Evolutionary conservation across 2,329 filamentous ascomycete species (phyloP).

Genomic region (Colletotrichum somersetense): DNA sequence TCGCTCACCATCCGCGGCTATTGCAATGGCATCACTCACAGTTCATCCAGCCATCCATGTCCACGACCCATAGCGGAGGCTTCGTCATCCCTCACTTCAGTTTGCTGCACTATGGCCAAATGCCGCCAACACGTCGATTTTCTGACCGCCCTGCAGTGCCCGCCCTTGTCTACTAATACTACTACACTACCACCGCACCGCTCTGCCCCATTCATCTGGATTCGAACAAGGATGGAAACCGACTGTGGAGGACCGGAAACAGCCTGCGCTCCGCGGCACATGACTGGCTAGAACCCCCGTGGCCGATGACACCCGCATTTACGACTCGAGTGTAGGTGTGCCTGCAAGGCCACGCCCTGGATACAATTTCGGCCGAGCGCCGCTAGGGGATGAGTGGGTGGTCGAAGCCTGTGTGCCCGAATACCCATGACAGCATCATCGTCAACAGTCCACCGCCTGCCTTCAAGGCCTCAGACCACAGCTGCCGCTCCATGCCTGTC

Average conservation of each 20-base stretch:
- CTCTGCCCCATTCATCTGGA: conserved; percentile 1
- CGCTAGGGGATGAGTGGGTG: conserved; percentile 10
- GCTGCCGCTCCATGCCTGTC: conserved; percentile 26
- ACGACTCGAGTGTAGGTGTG: conserved; percentile 26
- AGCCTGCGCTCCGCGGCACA: conserved; percentile 1
- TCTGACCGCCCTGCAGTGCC: conserved; percentile 15
- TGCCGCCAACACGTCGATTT: conserved; percentile 11
- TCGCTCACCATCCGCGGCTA: conserved; percentile 23
- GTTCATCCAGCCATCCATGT: conserved; percentile 1
- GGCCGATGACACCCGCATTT: conserved; percentile 15
- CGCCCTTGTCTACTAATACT: neutral
- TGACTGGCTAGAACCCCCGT: conserved; percentile 8
- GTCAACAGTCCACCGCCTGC: conserved; percentile 21
- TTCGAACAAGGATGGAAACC: conserved; percentile 14
- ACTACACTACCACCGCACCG: neutral
- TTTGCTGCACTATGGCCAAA: conserved; percentile 25
- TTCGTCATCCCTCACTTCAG: conserved; percentile 36
- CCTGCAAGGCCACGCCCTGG: conserved; percentile 19
- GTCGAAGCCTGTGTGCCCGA: conserved; percentile 18
- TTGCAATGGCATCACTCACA: conserved; percentile 25
- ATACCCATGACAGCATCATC: conserved; percentile 25
- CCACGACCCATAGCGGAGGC: conserved; percentile 35
- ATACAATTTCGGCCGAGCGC: conserved; percentile 15
- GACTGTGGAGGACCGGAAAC: conserved; percentile 16
- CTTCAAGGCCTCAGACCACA: neutral